Evolutionary conservation across 805 yeast genomes (phyloP).

Genomic region (Torulaspora quercuum): DNA sequence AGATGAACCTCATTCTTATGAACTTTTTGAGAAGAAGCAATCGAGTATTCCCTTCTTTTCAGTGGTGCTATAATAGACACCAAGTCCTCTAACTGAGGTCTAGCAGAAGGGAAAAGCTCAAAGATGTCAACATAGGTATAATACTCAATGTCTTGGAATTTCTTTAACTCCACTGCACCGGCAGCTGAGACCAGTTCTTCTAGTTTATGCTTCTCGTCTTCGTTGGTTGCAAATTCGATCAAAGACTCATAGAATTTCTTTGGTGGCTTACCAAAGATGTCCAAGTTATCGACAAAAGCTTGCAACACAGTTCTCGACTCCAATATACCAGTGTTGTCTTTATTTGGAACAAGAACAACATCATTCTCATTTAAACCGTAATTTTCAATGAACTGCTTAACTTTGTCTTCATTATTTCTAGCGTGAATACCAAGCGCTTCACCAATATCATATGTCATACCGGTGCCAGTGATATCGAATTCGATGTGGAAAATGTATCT

Average conservation of each 20-base stretch:
- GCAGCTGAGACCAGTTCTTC: slow-evolving; percentile 65
- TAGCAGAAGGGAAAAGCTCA: slow-evolving; percentile 73
- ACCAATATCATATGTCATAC: slow-evolving; percentile 87
- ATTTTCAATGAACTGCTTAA: slow-evolving; percentile 61
- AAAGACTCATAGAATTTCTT: slow-evolving; percentile 87
- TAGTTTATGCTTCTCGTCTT: slow-evolving; percentile 58
- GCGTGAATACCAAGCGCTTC: slow-evolving; percentile 97
- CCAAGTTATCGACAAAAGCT: slow-evolving; percentile 73
- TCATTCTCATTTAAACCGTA: slow-evolving; percentile 72
- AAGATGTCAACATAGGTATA: slow-evolving; percentile 78
- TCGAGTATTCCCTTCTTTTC: slow-evolving; percentile 96
- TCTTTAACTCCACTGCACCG: slow-evolving; percentile 83
- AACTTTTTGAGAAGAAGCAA: slow-evolving; percentile 90
- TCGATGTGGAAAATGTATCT: slow-evolving; percentile 96
- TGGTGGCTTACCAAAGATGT: slow-evolving; percentile 91
- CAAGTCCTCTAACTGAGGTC: slow-evolving; percentile 69
- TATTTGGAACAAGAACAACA: slow-evolving; percentile 66
- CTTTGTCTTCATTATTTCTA: slow-evolving; percentile 64
- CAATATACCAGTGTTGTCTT: slow-evolving; percentile 50
- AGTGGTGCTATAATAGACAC: slow-evolving; percentile 74
- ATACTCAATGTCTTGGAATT: slow-evolving; percentile 79
- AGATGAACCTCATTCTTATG: slow-evolving; percentile 90
- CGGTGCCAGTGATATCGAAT: slow-evolving; percentile 87
- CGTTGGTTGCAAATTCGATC: slow-evolving; percentile 68
- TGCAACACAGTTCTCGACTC: slow-evolving; percentile 84